Percentiles rank a stretch among this genome's conserved stretches.
phyloP scores from a whole-genome alignment of 2,329 filamentous ascomycete species.

The Fusarium anguioides region DNA sequence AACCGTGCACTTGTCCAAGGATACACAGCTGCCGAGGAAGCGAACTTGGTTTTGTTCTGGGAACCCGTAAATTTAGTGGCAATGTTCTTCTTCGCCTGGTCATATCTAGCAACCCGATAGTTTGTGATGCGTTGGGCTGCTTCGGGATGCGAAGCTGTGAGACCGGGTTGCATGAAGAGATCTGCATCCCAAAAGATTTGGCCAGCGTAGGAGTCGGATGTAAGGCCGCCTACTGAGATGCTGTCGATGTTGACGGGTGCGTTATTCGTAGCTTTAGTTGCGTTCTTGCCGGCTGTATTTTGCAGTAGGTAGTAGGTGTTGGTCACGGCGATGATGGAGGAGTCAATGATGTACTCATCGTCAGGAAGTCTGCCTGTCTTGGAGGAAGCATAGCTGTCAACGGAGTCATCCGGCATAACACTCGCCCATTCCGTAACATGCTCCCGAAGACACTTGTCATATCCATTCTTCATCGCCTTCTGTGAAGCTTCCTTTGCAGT shows the following conservation, averaged over 20 bases:
- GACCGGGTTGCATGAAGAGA: conserved; percentile 10
- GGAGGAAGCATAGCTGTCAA: background rate
- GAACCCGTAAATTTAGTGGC: background rate
- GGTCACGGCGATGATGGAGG: background rate
- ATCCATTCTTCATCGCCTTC: background rate
- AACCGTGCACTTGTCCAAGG: background rate
- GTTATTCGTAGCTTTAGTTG: background rate
- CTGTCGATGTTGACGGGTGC: conserved; percentile 3
- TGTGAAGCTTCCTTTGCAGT: background rate
- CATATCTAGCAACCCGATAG: background rate
- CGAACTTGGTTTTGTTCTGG: conserved; percentile 3
- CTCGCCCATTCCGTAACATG: conserved; percentile 1
- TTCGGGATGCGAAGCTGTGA: background rate
- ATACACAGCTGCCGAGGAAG: background rate
- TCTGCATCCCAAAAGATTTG: conserved; percentile 7
- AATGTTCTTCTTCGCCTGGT: background rate
- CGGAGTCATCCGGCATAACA: background rate
- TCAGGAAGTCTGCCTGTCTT: background rate
- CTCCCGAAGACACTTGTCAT: accelerated
- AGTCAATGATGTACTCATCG: conserved; percentile 6
- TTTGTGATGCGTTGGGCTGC: conserved; percentile 6
- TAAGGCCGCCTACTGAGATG: background rate
- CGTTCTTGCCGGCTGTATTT: conserved; percentile 4
- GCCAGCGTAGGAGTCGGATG: conserved; percentile 7
- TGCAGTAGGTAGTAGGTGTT: conserved; percentile 4